These are phyloP conservation scores for Blastocrithidia nonstop DNA, from an alignment of 208 protist species.

Conservation along the genomic window DNA sequence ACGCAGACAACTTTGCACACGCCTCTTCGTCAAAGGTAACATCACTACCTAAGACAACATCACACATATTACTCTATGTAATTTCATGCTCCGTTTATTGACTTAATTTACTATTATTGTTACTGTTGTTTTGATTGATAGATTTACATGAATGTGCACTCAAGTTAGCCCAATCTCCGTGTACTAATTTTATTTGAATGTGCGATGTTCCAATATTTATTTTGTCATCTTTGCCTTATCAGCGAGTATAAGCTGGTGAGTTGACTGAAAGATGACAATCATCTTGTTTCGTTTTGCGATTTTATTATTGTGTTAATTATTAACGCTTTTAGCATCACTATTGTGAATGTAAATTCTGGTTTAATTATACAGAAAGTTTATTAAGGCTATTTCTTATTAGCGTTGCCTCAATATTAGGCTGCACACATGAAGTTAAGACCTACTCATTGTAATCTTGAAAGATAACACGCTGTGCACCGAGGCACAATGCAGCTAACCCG, in stretches of 20 bases:
- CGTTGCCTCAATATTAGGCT: slow-evolving; percentile 65
- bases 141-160: slow-evolving; percentile 3
- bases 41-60: slow-evolving; percentile 63
- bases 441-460: slow-evolving; percentile 83
- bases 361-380: too few species aligned
- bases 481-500: slow-evolving; percentile 33
- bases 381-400: too few species aligned
- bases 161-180: slow-evolving; percentile 61
- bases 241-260: too few species aligned
- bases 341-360: too few species aligned
- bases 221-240: too few species aligned
- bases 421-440: slow-evolving; percentile 51
- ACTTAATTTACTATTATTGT: not conserved
- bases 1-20: slow-evolving; percentile 43
- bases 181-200: slow-evolving; percentile 58
- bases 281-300: too few species aligned
- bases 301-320: too few species aligned
- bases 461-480: slow-evolving; percentile 35
- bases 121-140: not conserved
- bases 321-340: too few species aligned
- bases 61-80: slow-evolving; percentile 4
- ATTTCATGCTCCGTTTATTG: not conserved
- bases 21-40: slow-evolving; percentile 77
- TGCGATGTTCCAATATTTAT: too few species aligned
- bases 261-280: too few species aligned